Conservation (phyloP, 2,329 filamentous ascomycete species). For the Pseudocercospora eumusae region DNA sequence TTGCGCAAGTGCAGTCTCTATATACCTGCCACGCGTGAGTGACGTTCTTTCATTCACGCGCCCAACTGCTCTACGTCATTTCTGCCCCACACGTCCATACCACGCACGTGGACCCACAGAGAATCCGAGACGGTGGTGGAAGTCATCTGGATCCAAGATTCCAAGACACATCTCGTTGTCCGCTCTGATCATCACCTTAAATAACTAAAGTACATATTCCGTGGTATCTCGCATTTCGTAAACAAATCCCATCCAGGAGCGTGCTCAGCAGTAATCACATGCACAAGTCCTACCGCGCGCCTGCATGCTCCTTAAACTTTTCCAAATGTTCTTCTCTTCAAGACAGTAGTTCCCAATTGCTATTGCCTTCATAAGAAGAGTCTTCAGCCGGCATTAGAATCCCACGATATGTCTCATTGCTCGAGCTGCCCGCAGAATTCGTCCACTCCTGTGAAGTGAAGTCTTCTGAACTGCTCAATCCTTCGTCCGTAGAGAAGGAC, state of each 20-base stretch:
- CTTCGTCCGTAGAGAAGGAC: constrained; percentile 34
- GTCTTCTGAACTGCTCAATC: constrained; percentile 29
- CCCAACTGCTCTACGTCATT: neutral
- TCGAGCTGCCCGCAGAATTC: constrained; percentile 17
- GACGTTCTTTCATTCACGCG: neutral
- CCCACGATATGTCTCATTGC: constrained; percentile 25
- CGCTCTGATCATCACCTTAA: neutral
- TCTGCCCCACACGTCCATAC: neutral
- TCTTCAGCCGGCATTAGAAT: constrained; percentile 28
- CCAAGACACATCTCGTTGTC: neutral
- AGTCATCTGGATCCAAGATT: neutral
- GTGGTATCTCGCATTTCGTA: constrained; percentile 5
- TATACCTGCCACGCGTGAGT: neutral
- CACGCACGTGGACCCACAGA: neutral
- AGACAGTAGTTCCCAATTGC: constrained; percentile 38
- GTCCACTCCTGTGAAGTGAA: constrained; percentile 25
- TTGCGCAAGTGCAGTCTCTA: neutral
- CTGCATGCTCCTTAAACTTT: neutral
- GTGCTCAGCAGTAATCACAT: too few relatives aligned
- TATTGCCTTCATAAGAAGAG: constrained; percentile 40
- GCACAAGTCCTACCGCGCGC: neutral
- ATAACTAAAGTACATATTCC: neutral
- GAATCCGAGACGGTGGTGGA: too few relatives aligned
- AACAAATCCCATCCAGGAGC: neutral
- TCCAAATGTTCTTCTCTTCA: neutral